Base-by-base conservation (phyloP, 306 rosid species). In the Dalbergia oliveri region DNA sequence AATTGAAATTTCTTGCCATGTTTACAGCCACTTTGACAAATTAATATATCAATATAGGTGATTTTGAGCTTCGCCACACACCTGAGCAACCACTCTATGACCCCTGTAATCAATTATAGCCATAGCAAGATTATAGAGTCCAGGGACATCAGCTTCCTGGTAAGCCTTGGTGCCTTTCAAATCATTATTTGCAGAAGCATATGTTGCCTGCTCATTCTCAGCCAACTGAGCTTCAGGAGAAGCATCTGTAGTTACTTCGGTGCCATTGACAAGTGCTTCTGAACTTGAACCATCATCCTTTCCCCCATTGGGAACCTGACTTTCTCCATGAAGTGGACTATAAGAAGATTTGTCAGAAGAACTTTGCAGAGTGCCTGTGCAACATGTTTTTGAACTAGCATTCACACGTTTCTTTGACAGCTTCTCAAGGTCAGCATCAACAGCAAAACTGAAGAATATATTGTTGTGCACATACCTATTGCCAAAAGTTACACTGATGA, bases 81-180 rank as follows among this genome's bases (percentile, higher is more conserved):
- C 98, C 97, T 93, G 98, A 63, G 98, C 98, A 47, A 93, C 94
- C 82, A 93, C 97, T 79, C 98, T 90, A 80, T 90, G 97, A 59
- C 98, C 98, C 79, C 92, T 87, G 86, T 89, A 91, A 86, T 93
- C 98, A 81, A 93, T 84, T 67, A 93, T 91, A 72, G 93, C 92
- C 94, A 91, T 89, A 66, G 93, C 97, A 68, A 91, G 98, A 85
- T 86, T 90, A 75, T 87, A 82, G 68, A 93, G 91, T 37, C 98
- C 97, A 62, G 88, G 85, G 19, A 93, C 97, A 87, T 93, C 93
- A 71, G 91, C 94, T 88, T 93, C 97, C 83, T 90, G 97, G 85
- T 88, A 91, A 39, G 97, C 97, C 83, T 86, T 91, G 63, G 98
- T 90, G 83, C 98, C 98, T 83, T 89, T 93, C 84, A 93, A 87